These are phyloP conservation scores for Globisporangium polare DNA, from an alignment of 352 stramenopile genomes.

Conservation along the genomic window DNA sequence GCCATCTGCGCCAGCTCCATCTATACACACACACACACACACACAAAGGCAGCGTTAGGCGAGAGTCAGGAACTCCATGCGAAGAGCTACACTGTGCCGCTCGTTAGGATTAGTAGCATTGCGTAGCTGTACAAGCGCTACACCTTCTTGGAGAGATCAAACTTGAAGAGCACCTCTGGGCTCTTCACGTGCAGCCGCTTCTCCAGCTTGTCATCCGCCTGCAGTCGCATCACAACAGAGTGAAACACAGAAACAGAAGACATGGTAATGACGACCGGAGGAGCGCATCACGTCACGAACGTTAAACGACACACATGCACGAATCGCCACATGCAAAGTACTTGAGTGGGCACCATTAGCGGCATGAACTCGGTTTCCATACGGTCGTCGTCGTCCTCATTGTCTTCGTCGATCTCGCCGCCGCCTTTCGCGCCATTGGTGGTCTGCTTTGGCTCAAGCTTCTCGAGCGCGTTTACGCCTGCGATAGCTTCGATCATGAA, in stretches of 20 bases:
- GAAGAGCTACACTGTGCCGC: background rate
- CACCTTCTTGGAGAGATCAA: slow-evolving; percentile 78
- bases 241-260: slow-evolving; percentile 4
- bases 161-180: slow-evolving; percentile 36
- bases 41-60: background rate
- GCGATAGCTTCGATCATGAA: slow-evolving; percentile 86
- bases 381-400: slow-evolving; percentile 27
- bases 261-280: slow-evolving; percentile 2
- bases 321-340: slow-evolving; percentile 26
- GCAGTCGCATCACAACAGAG: background rate
- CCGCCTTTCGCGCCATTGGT: background rate
- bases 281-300: background rate
- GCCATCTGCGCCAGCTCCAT: slow-evolving; percentile 86
- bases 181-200: slow-evolving; percentile 39
- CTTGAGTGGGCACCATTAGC: slow-evolving; percentile 71
- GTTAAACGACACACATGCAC: slow-evolving; percentile 1
- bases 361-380: slow-evolving; percentile 62
- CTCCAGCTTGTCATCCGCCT: slow-evolving; percentile 59
- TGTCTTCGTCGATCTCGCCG: slow-evolving; percentile 28
- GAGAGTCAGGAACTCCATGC: background rate
- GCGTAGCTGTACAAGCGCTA: background rate
- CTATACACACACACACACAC: slow-evolving; percentile 21
- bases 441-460: slow-evolving; percentile 17
- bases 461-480: slow-evolving; percentile 72
- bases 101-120: background rate